A percentile compares a stretch with the other conserved stretches of the same genome.
Evolutionary conservation across 805 yeast species (phyloP).

Genomic region (Candida rishiriensis): DNA sequence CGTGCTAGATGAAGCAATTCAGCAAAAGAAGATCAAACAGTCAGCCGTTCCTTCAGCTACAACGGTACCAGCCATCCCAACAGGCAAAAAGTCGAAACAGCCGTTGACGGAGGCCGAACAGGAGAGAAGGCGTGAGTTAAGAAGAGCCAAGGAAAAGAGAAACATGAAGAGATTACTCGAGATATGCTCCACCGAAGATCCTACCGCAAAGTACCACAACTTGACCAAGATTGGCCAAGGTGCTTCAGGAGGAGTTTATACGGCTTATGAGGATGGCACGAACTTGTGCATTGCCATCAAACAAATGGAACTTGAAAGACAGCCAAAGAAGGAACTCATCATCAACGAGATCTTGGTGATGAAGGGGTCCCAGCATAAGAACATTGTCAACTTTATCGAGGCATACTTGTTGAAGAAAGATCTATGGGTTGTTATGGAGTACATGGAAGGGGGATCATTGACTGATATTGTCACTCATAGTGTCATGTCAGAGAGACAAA

Average conservation of each 20-base stretch:
- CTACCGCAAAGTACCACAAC: slow-evolving; percentile 61
- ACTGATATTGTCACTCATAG: slow-evolving; percentile 93
- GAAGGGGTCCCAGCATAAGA: slow-evolving; percentile 86
- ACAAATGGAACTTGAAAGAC: slow-evolving; percentile 92
- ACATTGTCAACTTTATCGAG: slow-evolving; percentile 92
- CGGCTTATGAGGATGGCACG: slow-evolving; percentile 63
- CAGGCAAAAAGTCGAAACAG: slow-evolving; percentile 20
- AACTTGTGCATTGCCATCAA: slow-evolving; percentile 80
- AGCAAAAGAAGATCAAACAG: background rate
- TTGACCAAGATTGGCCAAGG: slow-evolving; percentile 93
- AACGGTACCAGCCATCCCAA: slow-evolving; percentile 28
- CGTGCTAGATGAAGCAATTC: background rate
- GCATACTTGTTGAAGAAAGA: slow-evolving; percentile 73
- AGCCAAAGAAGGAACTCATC: slow-evolving; percentile 92
- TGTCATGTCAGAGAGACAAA: slow-evolving; percentile 87
- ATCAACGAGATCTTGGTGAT: slow-evolving; percentile 93
- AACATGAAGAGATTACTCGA: slow-evolving; percentile 64
- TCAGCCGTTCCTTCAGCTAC: slow-evolving; percentile 3
- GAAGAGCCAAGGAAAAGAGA: slow-evolving; percentile 66
- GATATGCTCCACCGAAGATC: slow-evolving; percentile 85
- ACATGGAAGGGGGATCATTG: slow-evolving; percentile 97
- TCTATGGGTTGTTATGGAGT: slow-evolving; percentile 98
- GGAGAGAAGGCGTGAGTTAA: slow-evolving; percentile 76
- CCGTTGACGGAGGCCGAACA: slow-evolving; percentile 48
- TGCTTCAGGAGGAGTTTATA: slow-evolving; percentile 95